phyloP scores from a whole-genome alignment of 73 alveolate genomes.

The Loxodes magnus region DNA sequence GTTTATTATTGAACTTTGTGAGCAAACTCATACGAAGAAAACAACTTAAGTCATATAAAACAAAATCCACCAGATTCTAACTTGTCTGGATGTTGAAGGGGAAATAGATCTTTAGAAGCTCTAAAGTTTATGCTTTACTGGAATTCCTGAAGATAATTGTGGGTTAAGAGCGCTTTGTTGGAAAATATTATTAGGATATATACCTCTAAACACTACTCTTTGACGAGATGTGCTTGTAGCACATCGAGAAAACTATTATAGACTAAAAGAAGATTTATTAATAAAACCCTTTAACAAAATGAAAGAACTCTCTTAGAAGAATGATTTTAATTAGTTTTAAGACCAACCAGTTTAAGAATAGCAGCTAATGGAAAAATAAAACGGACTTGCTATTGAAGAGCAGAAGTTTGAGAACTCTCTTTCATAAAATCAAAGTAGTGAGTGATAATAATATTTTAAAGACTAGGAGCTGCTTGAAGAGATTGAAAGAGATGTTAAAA shows the following conservation, averaged over 20 bases:
- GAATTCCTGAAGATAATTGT: conserved; percentile 76
- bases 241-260: conserved; percentile 38
- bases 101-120: too few relatives aligned
- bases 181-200: conserved; percentile 76
- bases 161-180: conserved; percentile 83
- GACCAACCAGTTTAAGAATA: conserved; percentile 42
- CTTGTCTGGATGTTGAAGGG: too few relatives aligned
- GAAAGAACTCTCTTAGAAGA: conserved; percentile 1
- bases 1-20: too few relatives aligned
- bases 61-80: too few relatives aligned
- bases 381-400: too few relatives aligned
- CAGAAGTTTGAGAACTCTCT: too few relatives aligned
- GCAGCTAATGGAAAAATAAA: too few relatives aligned
- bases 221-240: conserved; percentile 56
- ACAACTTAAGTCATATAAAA: too few relatives aligned
- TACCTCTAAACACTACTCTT: conserved; percentile 72
- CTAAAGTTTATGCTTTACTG: conserved; percentile 25
- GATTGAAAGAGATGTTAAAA: conserved; percentile 82
- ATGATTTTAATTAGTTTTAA: conserved; percentile 3
- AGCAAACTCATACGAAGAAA: too few relatives aligned
- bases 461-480: conserved; percentile 79
- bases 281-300: conserved; percentile 30
- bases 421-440: conserved; percentile 37
- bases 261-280: conserved; percentile 43
- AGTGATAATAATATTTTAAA: conserved; percentile 65